Base-by-base conservation (phyloP, 305 asterid genomes). In the Stenogyne calaminthoides region DNA sequence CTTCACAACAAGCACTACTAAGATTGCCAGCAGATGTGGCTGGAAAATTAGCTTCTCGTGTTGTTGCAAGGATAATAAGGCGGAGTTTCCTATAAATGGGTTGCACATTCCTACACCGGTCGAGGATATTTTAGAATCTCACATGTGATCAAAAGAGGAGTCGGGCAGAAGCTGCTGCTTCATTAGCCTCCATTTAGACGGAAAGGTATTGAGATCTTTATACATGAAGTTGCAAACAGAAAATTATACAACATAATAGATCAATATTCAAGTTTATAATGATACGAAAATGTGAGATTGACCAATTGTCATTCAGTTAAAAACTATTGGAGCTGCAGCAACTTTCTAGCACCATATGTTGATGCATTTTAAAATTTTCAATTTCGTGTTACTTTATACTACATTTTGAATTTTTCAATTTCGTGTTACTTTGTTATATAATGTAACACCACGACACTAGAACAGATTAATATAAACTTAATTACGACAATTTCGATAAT, bases 61-160 rank as follows among this genome's bases (percentile, higher is more conserved):
- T 80, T 9, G 84, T 84, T 72, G 99, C 99, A 71, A 83, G 99
- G 83, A 88, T 95, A 29, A 19, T 94, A 61, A 85, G 87, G 74
- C 91, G 96, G 81, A 69, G 80, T 27, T 80, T 90, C 83, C 70
- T 84, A 57, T 94, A 80, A 87, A 49, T 7, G n/a, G 11, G 9
- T 40, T 47, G 18, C 22, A 18, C 22, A 40, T 75, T 34, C 47
- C 37, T 37, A 32, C 36, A 1, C 20, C 54, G 47, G n/a, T n/a
- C 27, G 22, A 36, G 51, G 51, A 34, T 14, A 49, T 51, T 44
- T 67, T 14, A 32, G 25, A 40, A 36, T 15, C 25, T 20, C 70
- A 46, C 14, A 9, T 55, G 15, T n/a, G 12, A 54, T 19, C 29
- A 54, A 12, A 19, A 54, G 59, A 55, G 32, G 34, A 19, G 12